These are phyloP conservation scores for Rhodamnia rubescens DNA, from an alignment of 345 rosid species.

Conservation along the genomic window DNA sequence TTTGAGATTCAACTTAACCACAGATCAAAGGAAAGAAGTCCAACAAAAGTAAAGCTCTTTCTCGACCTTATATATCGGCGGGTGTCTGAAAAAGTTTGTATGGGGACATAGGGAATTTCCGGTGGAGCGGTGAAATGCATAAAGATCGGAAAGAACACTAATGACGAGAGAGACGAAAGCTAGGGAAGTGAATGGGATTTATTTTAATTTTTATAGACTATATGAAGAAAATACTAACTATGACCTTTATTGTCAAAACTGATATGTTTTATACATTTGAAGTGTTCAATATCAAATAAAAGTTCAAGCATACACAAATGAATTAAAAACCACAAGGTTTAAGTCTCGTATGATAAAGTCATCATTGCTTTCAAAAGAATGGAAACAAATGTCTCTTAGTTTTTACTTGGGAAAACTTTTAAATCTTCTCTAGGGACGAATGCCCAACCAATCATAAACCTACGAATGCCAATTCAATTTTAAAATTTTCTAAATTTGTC, in stretches of 20 bases:
- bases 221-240: background rate
- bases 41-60: background rate
- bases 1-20: background rate
- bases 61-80: background rate
- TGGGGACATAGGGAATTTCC: too few relatives aligned
- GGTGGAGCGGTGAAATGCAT: too few relatives aligned
- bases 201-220: background rate
- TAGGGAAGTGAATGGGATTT: background rate
- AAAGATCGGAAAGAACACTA: too few relatives aligned
- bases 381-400: background rate
- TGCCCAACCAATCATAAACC: background rate
- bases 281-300: background rate
- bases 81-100: background rate
- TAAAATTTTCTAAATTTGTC: background rate
- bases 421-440: background rate
- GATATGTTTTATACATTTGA: background rate
- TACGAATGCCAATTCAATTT: rapidly evolving
- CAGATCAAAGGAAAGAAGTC: background rate
- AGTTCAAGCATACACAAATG: background rate
- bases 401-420: background rate
- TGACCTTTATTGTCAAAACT: background rate
- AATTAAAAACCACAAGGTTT: background rate
- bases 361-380: background rate
- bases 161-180: too few relatives aligned
- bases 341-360: background rate